Evolutionary conservation across 306 rosid species (phyloP), one percentile per base, ranked within the genome.

Genomic region (Arachis hypogaea): DNA sequence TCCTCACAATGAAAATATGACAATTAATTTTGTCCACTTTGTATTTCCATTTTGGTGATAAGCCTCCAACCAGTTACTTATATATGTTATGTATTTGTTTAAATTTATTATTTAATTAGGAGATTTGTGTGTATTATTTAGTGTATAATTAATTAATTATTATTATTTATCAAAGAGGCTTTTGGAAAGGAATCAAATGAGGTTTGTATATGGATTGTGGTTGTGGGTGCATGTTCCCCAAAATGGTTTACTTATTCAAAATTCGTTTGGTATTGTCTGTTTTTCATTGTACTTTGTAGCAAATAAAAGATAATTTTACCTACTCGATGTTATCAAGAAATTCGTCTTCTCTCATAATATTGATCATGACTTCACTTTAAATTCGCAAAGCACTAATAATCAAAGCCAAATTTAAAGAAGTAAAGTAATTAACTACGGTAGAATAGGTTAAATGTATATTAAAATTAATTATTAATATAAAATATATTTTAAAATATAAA

Each of bases 11-110:
- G 0, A 46, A 11, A 46, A 46, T 3, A 60, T 9, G 66, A 54
- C 11, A 8, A 7, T 9, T 49, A 30, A 36, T 59, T 64, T 76
- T 85, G 86, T 82, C 64, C 7, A 46, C 10, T 71, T 71, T 59
- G 74, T 16, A 33, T 0, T 0, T 0, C 9, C 59, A 42, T 46
- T 45, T 59, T 72, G 43, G 2, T 11, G 6, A 50, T 14, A 72
- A 59, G 30, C 59, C 7, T 54, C 30, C 11, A 0, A 54, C 29
- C 2, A 22, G 14, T 57, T 57, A 33, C 38, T 33, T 33, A 22
- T 22, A 22, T 33, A 33, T 33, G 7, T 43, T 43, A 43, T 43
- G 9, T 6, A 29, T 28, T 3, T 4, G 36, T 58, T 28, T 28
- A 58, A 45, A 33, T 33, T 33, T 33, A 33, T 33, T 43, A 43